These are phyloP conservation scores for Ogataea zsoltii DNA, from an alignment of 805 yeast genomes.

Conservation along the genomic window DNA sequence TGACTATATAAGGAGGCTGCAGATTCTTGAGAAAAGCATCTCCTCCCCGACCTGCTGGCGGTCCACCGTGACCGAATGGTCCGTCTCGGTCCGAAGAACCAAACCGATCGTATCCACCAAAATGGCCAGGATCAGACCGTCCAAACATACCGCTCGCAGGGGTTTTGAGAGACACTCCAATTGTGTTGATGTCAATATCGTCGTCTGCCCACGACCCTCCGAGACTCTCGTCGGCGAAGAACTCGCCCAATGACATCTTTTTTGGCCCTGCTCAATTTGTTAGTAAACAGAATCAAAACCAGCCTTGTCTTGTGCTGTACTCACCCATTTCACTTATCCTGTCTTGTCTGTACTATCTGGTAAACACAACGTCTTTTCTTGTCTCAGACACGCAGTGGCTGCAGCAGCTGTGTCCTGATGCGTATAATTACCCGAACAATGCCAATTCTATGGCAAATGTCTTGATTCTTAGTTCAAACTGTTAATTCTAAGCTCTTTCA, in stretches of 20 bases:
- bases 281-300: neutral
- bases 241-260: slow-evolving; percentile 48
- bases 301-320: neutral
- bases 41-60: slow-evolving; percentile 14
- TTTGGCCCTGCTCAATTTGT: slow-evolving; percentile 29
- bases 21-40: slow-evolving; percentile 11
- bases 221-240: slow-evolving; percentile 43
- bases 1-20: slow-evolving; percentile 65
- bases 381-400: slow-evolving; percentile 1
- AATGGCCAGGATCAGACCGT: slow-evolving; percentile 6
- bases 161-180: slow-evolving; percentile 44
- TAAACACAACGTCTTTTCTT: neutral
- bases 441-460: neutral
- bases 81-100: slow-evolving; percentile 7
- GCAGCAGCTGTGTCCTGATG: neutral
- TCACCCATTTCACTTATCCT: slow-evolving; percentile 11
- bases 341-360: neutral
- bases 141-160: slow-evolving; percentile 12
- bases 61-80: slow-evolving; percentile 4
- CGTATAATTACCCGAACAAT: neutral
- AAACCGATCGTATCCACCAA: slow-evolving; percentile 10
- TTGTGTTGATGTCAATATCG: slow-evolving; percentile 63
- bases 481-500: neutral
- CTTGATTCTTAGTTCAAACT: neutral
- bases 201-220: slow-evolving; percentile 73